Evolutionary conservation across 2,329 filamentous ascomycete genomes (phyloP).

Genomic region (Hypoxylon sp.): DNA sequence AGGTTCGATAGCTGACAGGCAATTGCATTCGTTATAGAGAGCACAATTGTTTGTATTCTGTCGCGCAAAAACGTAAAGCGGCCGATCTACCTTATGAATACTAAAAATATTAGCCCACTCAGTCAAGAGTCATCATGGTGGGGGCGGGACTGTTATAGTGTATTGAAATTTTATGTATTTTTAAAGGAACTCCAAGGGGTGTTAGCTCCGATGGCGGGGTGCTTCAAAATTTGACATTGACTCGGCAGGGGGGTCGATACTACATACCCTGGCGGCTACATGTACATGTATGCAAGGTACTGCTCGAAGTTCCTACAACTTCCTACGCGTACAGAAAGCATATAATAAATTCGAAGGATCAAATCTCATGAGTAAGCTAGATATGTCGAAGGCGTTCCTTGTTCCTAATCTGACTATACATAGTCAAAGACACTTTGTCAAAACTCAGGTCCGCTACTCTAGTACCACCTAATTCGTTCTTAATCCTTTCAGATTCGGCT

Average conservation of each 20-base stretch:
- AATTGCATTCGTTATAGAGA: constrained; percentile 30
- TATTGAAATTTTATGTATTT: constrained; percentile 19
- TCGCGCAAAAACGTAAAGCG: constrained; percentile 33
- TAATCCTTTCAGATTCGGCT: constrained; percentile 32
- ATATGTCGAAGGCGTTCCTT: constrained; percentile 13
- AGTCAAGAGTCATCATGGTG: constrained; percentile 32
- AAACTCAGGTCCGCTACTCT: constrained; percentile 10
- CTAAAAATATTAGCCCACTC: constrained; percentile 36
- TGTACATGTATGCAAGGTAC: constrained; percentile 1
- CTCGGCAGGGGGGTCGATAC: neutral
- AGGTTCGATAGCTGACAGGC: constrained; percentile 5
- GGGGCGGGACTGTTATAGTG: constrained; percentile 36
- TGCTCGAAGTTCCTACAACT: neutral
- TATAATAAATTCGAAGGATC: neutral
- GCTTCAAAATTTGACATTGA: neutral
- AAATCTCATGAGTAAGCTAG: constrained; percentile 1
- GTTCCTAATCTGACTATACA: constrained; percentile 23
- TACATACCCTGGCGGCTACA: constrained; percentile 1
- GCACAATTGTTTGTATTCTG: constrained; percentile 14
- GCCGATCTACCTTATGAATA: constrained; percentile 25
- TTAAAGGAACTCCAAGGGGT: constrained; percentile 23
- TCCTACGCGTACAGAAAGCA: neutral
- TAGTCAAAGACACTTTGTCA: constrained; percentile 36
- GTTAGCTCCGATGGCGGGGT: constrained; percentile 47
- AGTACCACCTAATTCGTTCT: constrained; percentile 18